Base-by-base conservation (phyloP, 768 basidiomycete species). In the Tylopilus felleus region DNA sequence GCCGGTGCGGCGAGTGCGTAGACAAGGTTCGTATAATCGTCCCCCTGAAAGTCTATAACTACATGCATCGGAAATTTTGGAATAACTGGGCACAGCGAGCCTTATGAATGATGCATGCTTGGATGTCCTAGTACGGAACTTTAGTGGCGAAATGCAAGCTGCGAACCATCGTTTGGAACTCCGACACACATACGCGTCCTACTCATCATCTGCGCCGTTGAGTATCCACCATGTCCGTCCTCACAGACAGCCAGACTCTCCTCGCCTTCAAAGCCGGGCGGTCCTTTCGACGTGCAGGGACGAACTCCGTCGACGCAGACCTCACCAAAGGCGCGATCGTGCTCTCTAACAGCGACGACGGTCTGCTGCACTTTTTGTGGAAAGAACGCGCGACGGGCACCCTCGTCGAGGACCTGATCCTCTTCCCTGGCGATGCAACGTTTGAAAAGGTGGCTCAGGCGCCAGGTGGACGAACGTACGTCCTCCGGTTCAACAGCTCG, bases 401-500 rank as follows among this genome's bases (percentile, higher is more conserved):
- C 14, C 69, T 78, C 9, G 85, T 85, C 60, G 90, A 92, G 74
- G 93, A 97, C 63, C 73, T 94, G 51, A 92, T 96, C 58, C 73
- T 96, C 49, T 91, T 95, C 69, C 91, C 92, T 1, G 80, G 82
- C 2, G 93, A 97, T 70, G 93, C 93, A 4, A 81, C 78, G 1
- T 92, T 97, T 65, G 77, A 78, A 60, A 87, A 85, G 69, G 87
- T 95, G 10, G 56, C 80, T 2, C 82, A 91, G 63, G 80, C 86
- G 10, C 65, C 73, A 0, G 75, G 75, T 29, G 90, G 88, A 7
- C 77, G 92, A 56, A 84, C 87, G 5, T 92, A 90, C 61, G 90
- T 95, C 57, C 85, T 96, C 68, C 92, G 90, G 72, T 96, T 97
- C 75, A 85, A 88, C 0, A 93, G 90, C 21, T 95, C 93, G 14